These are phyloP conservation scores for Echinosophora koreensis DNA, from an alignment of 306 rosid genomes.

Conservation along the genomic window DNA sequence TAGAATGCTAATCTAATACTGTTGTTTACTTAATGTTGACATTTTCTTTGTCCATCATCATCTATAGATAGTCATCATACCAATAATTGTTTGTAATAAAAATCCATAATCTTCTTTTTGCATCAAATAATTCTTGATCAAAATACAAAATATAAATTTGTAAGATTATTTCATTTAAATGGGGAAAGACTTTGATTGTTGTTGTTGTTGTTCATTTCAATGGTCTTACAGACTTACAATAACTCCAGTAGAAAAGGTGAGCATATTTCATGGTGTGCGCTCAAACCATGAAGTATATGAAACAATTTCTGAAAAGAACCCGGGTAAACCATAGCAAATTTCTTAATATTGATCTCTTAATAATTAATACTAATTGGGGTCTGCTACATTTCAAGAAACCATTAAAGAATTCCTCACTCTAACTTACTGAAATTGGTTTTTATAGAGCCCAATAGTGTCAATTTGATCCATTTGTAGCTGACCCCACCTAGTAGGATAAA, in stretches of 20 bases:
- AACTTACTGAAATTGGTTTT: background rate
- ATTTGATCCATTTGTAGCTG: background rate
- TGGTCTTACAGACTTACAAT: background rate
- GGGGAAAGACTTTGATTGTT: background rate
- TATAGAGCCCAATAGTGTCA: background rate
- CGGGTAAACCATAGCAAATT: background rate
- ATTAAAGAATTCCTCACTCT: background rate
- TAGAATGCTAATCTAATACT: constrained; percentile 1
- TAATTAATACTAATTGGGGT: background rate
- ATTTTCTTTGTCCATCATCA: constrained; percentile 1
- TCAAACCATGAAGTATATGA: background rate
- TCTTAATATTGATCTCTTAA: background rate
- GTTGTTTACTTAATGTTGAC: constrained; percentile 18
- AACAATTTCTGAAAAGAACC: constrained; percentile 7
- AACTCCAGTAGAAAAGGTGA: background rate
- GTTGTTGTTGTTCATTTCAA: background rate
- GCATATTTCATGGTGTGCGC: background rate
- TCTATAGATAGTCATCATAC: constrained; percentile 6
- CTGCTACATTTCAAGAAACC: background rate
- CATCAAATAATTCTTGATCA: background rate
- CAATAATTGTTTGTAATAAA: background rate
- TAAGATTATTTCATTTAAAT: background rate
- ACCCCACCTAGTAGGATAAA: constrained; percentile 3
- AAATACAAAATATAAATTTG: background rate
- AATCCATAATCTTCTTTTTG: background rate